Conservation (phyloP, 768 basidiomycete species). For the Fomitopsis pulvina region DNA sequence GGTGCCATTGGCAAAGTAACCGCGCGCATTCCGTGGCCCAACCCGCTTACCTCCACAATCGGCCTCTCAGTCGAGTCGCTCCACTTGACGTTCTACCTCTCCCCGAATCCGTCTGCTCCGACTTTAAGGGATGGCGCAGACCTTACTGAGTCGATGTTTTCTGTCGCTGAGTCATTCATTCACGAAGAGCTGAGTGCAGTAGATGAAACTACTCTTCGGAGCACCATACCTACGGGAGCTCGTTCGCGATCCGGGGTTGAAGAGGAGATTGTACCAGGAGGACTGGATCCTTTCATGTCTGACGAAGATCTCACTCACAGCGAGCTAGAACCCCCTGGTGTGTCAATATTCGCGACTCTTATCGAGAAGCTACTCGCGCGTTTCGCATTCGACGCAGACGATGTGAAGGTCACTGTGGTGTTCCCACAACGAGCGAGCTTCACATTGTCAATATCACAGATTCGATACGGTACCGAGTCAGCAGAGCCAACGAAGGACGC, state of each 20-base stretch:
- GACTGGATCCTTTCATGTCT: slow-evolving; percentile 49
- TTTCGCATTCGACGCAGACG: slow-evolving; percentile 69
- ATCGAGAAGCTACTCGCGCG: slow-evolving; percentile 74
- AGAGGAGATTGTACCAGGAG: slow-evolving; percentile 55
- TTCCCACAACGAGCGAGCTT: slow-evolving; percentile 58
- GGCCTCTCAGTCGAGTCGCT: slow-evolving; percentile 64
- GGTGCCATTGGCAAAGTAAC: slow-evolving; percentile 73
- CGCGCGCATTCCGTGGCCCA: slow-evolving; percentile 80
- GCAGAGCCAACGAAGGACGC: slow-evolving; percentile 4
- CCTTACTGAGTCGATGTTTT: slow-evolving; percentile 73
- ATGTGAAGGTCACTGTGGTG: slow-evolving; percentile 64
- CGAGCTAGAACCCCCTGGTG: slow-evolving; percentile 63
- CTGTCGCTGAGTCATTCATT: slow-evolving; percentile 82
- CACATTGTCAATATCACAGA: slow-evolving; percentile 48
- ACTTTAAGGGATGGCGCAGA: slow-evolving; percentile 25
- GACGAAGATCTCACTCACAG: slow-evolving; percentile 33
- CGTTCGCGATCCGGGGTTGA: slow-evolving; percentile 1
- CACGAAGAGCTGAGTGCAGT: slow-evolving; percentile 69
- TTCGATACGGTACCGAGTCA: slow-evolving; percentile 49
- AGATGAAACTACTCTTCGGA: slow-evolving; percentile 66
- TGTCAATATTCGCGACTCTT: slow-evolving; percentile 74
- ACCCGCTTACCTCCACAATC: slow-evolving; percentile 69
- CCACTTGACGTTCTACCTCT: slow-evolving; percentile 57
- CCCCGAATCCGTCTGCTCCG: slow-evolving; percentile 15
- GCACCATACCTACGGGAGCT: slow-evolving; percentile 48